phyloP scores from a whole-genome alignment of 2,329 filamentous ascomycete species.

The Zymoseptoria crescenta region DNA sequence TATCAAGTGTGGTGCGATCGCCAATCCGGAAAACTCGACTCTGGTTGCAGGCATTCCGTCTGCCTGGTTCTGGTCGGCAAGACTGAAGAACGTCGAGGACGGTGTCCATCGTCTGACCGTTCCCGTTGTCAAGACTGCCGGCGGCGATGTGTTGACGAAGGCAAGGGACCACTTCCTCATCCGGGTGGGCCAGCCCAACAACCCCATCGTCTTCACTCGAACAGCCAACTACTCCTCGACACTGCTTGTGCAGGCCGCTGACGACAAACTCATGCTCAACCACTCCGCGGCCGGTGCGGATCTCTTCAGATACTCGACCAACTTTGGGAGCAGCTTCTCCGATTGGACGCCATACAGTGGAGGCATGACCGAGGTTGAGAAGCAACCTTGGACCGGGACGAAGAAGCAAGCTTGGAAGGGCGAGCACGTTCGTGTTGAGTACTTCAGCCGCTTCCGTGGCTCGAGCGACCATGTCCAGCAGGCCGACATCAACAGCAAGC shows the following conservation, averaged over 20 bases:
- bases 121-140: conserved; percentile 41
- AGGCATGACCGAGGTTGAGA: conserved; percentile 40
- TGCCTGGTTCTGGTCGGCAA: conserved; percentile 47
- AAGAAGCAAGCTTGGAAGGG: conserved; percentile 50
- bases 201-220: conserved; percentile 50
- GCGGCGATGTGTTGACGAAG: conserved; percentile 37
- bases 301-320: conserved; percentile 52
- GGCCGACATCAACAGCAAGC: conserved; percentile 40
- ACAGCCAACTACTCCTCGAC: conserved; percentile 50
- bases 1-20: conserved; percentile 35
- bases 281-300: conserved; percentile 54
- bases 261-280: conserved; percentile 18
- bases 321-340: conserved; percentile 51
- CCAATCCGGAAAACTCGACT: conserved; percentile 28
- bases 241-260: neutral
- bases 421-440: conserved; percentile 54
- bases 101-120: conserved; percentile 52
- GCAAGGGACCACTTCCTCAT: conserved; percentile 52
- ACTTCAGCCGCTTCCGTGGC: conserved; percentile 50
- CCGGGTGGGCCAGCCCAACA: conserved; percentile 48
- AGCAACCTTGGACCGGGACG: conserved; percentile 45
- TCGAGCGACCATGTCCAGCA: conserved; percentile 54
- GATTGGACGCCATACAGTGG: conserved; percentile 48
- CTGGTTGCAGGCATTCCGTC: conserved; percentile 44
- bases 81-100: conserved; percentile 47